These are phyloP conservation scores for Kwoniella europaea DNA, from an alignment of 768 basidiomycete genomes.

Conservation along the genomic window DNA sequence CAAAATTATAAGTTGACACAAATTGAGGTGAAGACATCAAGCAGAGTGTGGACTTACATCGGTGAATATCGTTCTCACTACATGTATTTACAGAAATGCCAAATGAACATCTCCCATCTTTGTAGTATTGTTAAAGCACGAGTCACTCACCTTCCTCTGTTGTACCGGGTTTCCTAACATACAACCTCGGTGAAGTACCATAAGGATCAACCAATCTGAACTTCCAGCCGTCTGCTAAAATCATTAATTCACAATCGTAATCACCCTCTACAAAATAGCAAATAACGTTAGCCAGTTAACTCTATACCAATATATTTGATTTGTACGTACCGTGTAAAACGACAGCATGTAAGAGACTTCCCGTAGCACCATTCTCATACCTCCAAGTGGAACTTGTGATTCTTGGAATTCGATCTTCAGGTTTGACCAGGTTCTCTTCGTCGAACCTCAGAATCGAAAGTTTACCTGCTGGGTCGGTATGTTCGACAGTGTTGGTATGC, in stretches of 20 bases:
- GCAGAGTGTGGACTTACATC: constrained; percentile 23
- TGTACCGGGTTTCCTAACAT: constrained; percentile 75
- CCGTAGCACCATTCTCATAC: constrained; percentile 90
- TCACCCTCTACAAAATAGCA: constrained; percentile 60
- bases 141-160: constrained; percentile 32
- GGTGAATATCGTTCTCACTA: constrained; percentile 35
- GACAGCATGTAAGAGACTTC: constrained; percentile 82
- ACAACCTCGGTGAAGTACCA: constrained; percentile 80
- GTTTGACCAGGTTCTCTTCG: constrained; percentile 74
- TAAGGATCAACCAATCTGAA: constrained; percentile 72
- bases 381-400: constrained; percentile 94
- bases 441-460: constrained; percentile 80
- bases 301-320: no score
- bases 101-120: background rate
- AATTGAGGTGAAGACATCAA: background rate
- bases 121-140: background rate
- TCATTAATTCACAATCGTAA: constrained; percentile 91
- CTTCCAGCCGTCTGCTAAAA: constrained; percentile 78
- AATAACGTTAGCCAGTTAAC: background rate
- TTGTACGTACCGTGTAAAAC: constrained; percentile 72
- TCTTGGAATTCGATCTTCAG: constrained; percentile 87
- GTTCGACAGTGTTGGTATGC: constrained; percentile 78
- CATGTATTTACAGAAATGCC: no score
- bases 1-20: background rate
- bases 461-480: constrained; percentile 81